Evolutionary conservation across 352 stramenopile genomes (phyloP).

Genomic region (Salisapilia sapeloensis): DNA sequence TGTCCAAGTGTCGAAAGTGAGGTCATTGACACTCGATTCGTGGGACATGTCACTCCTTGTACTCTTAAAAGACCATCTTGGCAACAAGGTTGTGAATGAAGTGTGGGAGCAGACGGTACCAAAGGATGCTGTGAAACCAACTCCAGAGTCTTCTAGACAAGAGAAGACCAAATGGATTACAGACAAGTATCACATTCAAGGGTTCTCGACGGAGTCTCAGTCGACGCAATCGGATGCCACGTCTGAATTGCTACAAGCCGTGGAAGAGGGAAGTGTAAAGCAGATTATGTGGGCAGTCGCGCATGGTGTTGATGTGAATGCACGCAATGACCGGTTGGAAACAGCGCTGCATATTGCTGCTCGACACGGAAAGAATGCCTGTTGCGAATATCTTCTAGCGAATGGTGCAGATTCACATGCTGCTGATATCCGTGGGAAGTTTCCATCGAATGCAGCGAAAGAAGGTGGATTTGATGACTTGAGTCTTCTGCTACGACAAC

Average conservation of each 20-base stretch:
- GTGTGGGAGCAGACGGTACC: constrained; percentile 48
- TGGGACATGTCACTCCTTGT: constrained; percentile 69
- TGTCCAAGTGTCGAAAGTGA: constrained; percentile 94
- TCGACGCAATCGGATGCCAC: constrained; percentile 5
- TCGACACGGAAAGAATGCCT: constrained; percentile 11
- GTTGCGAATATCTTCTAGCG: constrained; percentile 64
- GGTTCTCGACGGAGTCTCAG: too few species aligned
- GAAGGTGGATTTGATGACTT: constrained; percentile 28
- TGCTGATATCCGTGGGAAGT: constrained; percentile 18
- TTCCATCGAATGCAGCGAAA: constrained; percentile 48
- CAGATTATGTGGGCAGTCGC: constrained; percentile 68
- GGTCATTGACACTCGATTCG: constrained; percentile 80
- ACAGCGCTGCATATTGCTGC: constrained; percentile 45
- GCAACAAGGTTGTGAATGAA: constrained; percentile 48
- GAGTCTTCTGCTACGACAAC: too few species aligned
- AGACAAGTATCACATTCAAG: constrained; percentile 72
- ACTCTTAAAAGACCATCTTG: constrained; percentile 45
- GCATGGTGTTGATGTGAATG: constrained; percentile 66
- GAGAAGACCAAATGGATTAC: constrained; percentile 75
- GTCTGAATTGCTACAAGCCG: constrained; percentile 6
- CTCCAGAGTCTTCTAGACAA: constrained; percentile 19
- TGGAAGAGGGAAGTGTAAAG: constrained; percentile 16
- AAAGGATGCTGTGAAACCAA: constrained; percentile 31
- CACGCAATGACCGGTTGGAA: constrained; percentile 18
- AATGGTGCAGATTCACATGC: constrained; percentile 60